Base-by-base conservation (phyloP, 2,329 filamentous ascomycete species). In the Ophiostoma himal-ulmi region DNA sequence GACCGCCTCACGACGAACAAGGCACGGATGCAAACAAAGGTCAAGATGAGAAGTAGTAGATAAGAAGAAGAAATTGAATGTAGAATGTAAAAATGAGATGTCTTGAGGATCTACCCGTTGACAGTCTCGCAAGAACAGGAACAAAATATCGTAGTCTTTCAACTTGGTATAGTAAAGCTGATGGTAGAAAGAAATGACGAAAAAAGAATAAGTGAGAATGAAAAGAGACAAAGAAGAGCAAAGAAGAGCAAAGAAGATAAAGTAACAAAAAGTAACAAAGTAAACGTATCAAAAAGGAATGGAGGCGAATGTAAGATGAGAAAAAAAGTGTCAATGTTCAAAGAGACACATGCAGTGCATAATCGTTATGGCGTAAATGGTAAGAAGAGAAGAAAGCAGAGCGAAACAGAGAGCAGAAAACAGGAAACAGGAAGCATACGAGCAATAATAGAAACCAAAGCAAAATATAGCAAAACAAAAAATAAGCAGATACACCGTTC, bases 301-400 rank as follows among this genome's bases (percentile, higher is more conserved):
- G 62, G 62, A 39, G 60, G n/a, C 62, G 62, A 65, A 65, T 39
- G 20, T 22, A 65, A 65, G 34, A 65, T 22, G 20, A n/a, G 17
- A 22, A 57, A 26, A 60, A 65, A 20, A 65, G 62, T 65, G 62
- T 65, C 62, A 65, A 65, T 34, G 11, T 34, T 34, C 30, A 65
- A 65, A 57, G 11, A 57, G 48, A 67, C 30, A 65, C 39, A 65
- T 65, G 44, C 41, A 52, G 68, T 52, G 68, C 68, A 52, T 65
- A 65, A 52, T 69, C 54, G 68, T 62, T 60, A 64, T 68, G 52
- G 68, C 68, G 68, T 64, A 48, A 69, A 34, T 34, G 36, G 37
- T 26, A 44, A 64, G 57, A n/a, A 60, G 30, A 41, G 41, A 52
- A 52, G 26, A 67, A 66, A n/a, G 22, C 20, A 70, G n/a, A 17